These are phyloP conservation scores for Chytriomyces confervae DNA, from an alignment of 192 early-diverging fungal species.

Conservation along the genomic window DNA sequence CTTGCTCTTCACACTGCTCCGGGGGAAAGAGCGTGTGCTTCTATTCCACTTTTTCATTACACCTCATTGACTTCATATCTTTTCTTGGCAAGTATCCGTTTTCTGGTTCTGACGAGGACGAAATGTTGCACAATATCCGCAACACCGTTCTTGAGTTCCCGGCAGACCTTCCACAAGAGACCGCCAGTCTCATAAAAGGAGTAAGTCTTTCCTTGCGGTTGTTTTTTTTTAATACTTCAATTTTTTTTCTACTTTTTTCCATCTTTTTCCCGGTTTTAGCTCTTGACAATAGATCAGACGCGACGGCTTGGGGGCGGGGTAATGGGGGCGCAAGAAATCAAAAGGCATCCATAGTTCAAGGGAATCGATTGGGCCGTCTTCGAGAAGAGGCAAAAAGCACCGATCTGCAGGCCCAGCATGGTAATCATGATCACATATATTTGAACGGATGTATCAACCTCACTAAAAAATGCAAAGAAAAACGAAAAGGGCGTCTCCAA, in stretches of 20 bases:
- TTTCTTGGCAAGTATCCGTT: conserved; percentile 77
- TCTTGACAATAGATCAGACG: conserved; percentile 87
- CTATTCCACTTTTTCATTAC: background rate
- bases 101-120: conserved; percentile 92
- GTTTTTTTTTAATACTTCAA: background rate
- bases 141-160: conserved; percentile 94
- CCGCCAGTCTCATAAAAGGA: conserved; percentile 86
- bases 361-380: conserved; percentile 95
- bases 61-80: background rate
- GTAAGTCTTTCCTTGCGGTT: conserved; percentile 40
- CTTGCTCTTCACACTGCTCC: conserved; percentile 88
- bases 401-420: conserved; percentile 89
- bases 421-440: conserved; percentile 49
- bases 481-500: conserved; percentile 88
- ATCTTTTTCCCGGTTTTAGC: conserved; percentile 39
- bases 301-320: conserved; percentile 85
- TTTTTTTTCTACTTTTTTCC: too few relatives aligned
- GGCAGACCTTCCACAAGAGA: conserved; percentile 88
- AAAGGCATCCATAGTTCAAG: conserved; percentile 92
- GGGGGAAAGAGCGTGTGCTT: conserved; percentile 58
- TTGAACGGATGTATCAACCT: background rate
- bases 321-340: conserved; percentile 92
- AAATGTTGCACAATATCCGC: conserved; percentile 94
- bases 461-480: conserved; percentile 33
- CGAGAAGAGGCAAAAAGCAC: conserved; percentile 80